A percentile compares a stretch with the other conserved stretches of the same genome.
Evolutionary conservation across 495 filamentous ascomycete species (phyloP).

Genomic region (Neurospora africana): DNA sequence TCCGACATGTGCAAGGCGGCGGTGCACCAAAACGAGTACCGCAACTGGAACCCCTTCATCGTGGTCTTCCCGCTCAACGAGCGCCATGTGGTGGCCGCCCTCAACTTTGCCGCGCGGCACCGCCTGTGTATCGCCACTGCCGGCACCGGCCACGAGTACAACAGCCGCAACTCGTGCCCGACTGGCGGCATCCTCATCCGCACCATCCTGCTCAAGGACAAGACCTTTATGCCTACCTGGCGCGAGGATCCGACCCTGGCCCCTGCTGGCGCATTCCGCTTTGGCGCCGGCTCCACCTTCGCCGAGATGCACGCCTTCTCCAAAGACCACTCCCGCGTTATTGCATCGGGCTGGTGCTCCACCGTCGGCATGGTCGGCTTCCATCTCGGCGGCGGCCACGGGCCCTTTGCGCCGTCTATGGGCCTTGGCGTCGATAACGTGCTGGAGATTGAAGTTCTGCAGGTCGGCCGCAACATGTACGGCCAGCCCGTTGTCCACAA

Average conservation of each 20-base stretch:
- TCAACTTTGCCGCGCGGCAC: background rate
- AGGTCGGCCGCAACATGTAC: conserved; percentile 33
- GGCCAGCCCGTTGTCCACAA: conserved; percentile 24
- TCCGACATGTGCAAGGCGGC: conserved; percentile 5
- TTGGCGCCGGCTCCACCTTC: conserved; percentile 1
- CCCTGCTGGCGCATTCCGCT: background rate
- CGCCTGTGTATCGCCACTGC: conserved; percentile 1
- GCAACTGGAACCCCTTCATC: conserved; percentile 1
- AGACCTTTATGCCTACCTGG: background rate
- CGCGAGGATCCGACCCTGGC: background rate
- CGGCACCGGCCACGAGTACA: conserved; percentile 2
- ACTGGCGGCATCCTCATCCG: conserved; percentile 3
- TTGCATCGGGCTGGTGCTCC: conserved; percentile 36
- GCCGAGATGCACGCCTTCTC: conserved; percentile 2
- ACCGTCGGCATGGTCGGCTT: conserved; percentile 40
- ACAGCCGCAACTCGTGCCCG: conserved; percentile 4
- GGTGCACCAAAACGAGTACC: conserved; percentile 3
- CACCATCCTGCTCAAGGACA: conserved; percentile 3
- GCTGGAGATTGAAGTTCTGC: conserved; percentile 49
- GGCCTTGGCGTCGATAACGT: conserved; percentile 52
- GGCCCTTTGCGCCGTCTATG: conserved; percentile 36
- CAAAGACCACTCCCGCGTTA: conserved; percentile 7
- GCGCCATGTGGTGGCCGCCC: background rate
- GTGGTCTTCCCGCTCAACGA: conserved; percentile 4
- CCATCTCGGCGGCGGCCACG: conserved; percentile 50